Conservation (phyloP, 805 yeast genomes). For the Brettanomyces nanus region DNA sequence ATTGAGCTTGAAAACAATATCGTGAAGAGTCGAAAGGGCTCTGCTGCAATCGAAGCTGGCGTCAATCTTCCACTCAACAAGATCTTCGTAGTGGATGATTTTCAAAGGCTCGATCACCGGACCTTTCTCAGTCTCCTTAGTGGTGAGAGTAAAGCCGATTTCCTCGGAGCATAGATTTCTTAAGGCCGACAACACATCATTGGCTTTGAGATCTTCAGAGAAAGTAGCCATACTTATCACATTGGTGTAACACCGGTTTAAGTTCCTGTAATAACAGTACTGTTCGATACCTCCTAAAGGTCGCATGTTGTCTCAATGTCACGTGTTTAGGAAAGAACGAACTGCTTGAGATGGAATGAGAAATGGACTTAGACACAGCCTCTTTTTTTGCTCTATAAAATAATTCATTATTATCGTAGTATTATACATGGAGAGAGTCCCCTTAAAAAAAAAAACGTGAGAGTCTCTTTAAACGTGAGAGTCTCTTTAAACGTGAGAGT, state of each 20-base stretch:
- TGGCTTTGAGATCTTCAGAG: background rate
- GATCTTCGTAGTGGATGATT: background rate
- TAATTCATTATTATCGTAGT: too few relatives aligned
- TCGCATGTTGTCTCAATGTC: too few relatives aligned
- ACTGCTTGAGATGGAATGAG: too few relatives aligned
- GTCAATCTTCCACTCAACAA: background rate
- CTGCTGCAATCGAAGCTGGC: background rate
- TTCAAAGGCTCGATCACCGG: background rate
- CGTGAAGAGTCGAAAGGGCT: background rate
- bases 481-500: too few relatives aligned
- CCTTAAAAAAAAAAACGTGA: too few relatives aligned
- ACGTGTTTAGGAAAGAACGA: too few relatives aligned
- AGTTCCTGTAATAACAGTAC: slow-evolving; percentile 1
- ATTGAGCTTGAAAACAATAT: background rate
- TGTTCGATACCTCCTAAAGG: slow-evolving; percentile 1
- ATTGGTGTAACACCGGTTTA: slow-evolving; percentile 1
- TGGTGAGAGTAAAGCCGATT: slow-evolving; percentile 1
- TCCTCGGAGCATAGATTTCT: background rate
- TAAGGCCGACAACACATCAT: background rate
- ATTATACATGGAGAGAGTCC: too few relatives aligned
- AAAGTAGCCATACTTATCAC: background rate
- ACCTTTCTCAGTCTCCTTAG: background rate
- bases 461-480: too few relatives aligned
- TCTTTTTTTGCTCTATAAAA: too few relatives aligned
- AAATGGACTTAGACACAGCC: too few relatives aligned